Percentiles rank a stretch among this genome's conserved stretches.
Conservation (phyloP, 2,329 filamentous ascomycete species). For the Triangularia verruculosa region DNA sequence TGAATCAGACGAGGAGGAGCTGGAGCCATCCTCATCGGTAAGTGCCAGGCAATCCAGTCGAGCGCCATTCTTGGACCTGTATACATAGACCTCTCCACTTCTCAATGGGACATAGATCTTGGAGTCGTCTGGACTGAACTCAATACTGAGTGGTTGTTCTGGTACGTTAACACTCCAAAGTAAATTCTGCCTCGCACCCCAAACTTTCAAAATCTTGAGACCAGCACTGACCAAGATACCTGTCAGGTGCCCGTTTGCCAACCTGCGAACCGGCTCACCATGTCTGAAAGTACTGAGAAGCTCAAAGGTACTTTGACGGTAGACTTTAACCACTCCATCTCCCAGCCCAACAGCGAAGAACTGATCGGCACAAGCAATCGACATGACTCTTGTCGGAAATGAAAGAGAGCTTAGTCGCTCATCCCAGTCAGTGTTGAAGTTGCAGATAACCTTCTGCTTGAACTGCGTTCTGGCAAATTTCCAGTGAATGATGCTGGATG, state of each 20-base stretch:
- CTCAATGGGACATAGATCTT: slow-evolving; percentile 19
- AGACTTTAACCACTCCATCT: slow-evolving; percentile 16
- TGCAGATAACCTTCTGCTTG: slow-evolving; percentile 18
- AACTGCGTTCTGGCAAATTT: slow-evolving; percentile 17
- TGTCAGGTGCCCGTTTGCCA: slow-evolving; percentile 18
- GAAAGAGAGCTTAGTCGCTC: slow-evolving; percentile 19
- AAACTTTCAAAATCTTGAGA: slow-evolving; percentile 17
- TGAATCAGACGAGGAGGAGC: slow-evolving; percentile 21
- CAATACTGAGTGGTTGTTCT: slow-evolving; percentile 18
- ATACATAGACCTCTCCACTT: slow-evolving; percentile 20
- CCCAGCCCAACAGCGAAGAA: slow-evolving; percentile 19
- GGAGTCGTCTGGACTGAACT: slow-evolving; percentile 19
- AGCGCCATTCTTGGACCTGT: slow-evolving; percentile 15
- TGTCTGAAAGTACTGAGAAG: slow-evolving; percentile 16
- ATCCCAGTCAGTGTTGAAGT: slow-evolving; percentile 22
- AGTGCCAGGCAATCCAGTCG: slow-evolving; percentile 16
- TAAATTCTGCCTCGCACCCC: slow-evolving; percentile 16
- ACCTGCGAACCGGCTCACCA: slow-evolving; percentile 17
- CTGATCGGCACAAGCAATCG: slow-evolving; percentile 18
- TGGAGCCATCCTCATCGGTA: slow-evolving; percentile 15
- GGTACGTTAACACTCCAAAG: slow-evolving; percentile 17
- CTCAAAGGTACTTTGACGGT: slow-evolving; percentile 21
- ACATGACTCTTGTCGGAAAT: slow-evolving; percentile 17
- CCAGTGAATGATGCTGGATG: slow-evolving; percentile 15
- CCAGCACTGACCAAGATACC: slow-evolving; percentile 16